A percentile compares a stretch with the other conserved stretches of the same genome.
Conservation (phyloP, 108 stramenopile species). For the Nitzschia sp. region DNA sequence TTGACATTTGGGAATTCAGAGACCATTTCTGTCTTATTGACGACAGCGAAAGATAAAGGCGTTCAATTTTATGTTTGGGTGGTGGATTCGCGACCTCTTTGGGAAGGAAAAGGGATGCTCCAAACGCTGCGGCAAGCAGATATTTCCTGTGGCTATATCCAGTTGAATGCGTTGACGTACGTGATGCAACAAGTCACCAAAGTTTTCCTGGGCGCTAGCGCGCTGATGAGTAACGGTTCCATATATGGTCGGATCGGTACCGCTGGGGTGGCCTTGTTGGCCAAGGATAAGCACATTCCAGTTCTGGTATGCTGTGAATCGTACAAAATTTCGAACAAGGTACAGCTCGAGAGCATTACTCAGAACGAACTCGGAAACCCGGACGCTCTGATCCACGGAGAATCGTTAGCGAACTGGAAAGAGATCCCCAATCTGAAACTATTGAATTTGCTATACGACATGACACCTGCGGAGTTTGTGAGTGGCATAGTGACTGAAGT, state of each 20-base stretch:
- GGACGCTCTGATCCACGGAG: conserved; percentile 56
- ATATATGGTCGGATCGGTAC: conserved; percentile 92
- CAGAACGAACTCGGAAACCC: conserved; percentile 96
- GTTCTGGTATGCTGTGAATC: conserved; percentile 98
- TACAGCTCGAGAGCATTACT: conserved; percentile 95
- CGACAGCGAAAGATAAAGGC: conserved; percentile 42
- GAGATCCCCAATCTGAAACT: conserved; percentile 56
- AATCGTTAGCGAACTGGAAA: conserved; percentile 6
- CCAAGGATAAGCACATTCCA: conserved; percentile 84
- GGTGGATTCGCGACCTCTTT: conserved; percentile 85
- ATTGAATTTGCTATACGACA: conserved; percentile 93
- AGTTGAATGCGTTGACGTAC: conserved; percentile 89
- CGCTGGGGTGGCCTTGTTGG: conserved; percentile 92
- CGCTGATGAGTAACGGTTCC: conserved; percentile 95
- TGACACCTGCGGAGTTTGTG: conserved; percentile 95
- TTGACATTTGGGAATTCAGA: conserved; percentile 89
- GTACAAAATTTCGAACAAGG: conserved; percentile 97
- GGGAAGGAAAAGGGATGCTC: conserved; percentile 85
- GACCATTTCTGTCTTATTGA: conserved; percentile 59
- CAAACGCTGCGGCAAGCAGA: conserved; percentile 64
- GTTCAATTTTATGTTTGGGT: conserved; percentile 80
- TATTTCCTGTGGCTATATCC: conserved; percentile 82
- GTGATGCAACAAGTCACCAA: conserved; percentile 95
- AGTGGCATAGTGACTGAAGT: conserved; percentile 96
- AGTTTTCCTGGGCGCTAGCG: conserved; percentile 96